A percentile compares a stretch with the other conserved stretches of the same genome.
Conservation (phyloP, 345 rosid species). For the Bruguiera parviflora region DNA sequence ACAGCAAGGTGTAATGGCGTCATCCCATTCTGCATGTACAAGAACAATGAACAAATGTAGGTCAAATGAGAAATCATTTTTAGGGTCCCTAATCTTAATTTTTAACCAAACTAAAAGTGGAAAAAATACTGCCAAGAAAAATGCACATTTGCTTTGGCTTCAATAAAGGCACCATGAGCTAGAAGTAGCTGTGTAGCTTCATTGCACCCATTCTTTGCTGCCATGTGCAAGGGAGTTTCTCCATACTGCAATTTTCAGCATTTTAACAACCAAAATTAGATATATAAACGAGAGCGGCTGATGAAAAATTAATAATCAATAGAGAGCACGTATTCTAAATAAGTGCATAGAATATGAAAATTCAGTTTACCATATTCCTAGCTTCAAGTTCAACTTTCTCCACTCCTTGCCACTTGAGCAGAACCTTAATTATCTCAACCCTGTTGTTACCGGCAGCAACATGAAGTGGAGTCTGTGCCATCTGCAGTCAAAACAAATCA, state of each 20-base stretch:
- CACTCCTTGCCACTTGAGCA: conserved; percentile 67
- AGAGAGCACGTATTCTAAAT: background rate
- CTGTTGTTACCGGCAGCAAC: conserved; percentile 81
- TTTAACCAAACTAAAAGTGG: background rate
- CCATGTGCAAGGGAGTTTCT: conserved; percentile 99
- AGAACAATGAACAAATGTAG: conserved; percentile 5
- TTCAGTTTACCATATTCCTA: conserved; percentile 57
- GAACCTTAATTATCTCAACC: conserved; percentile 64
- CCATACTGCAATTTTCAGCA: conserved; percentile 62
- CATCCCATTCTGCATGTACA: conserved; percentile 84
- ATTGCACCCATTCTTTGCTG: conserved; percentile 89
- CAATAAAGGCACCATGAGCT: conserved; percentile 76
- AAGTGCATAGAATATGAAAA: background rate
- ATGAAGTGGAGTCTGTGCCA: conserved; percentile 97
- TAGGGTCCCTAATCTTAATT: conserved; percentile 10
- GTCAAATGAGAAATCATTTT: conserved; percentile 7
- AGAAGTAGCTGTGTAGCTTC: conserved; percentile 81
- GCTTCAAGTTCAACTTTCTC: conserved; percentile 85
- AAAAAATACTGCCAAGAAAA: conserved; percentile 16
- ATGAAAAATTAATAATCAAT: background rate
- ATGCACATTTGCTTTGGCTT: conserved; percentile 87
- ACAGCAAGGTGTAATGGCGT: conserved; percentile 97
- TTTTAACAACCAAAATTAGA: conserved; percentile 11
- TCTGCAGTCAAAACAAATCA: conserved; percentile 48
- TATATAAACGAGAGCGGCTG: conserved; percentile 7